A percentile compares a stretch with the other conserved stretches of the same genome.
Evolutionary conservation across 345 rosid species (phyloP).

Genomic region (Camelina laxa): DNA sequence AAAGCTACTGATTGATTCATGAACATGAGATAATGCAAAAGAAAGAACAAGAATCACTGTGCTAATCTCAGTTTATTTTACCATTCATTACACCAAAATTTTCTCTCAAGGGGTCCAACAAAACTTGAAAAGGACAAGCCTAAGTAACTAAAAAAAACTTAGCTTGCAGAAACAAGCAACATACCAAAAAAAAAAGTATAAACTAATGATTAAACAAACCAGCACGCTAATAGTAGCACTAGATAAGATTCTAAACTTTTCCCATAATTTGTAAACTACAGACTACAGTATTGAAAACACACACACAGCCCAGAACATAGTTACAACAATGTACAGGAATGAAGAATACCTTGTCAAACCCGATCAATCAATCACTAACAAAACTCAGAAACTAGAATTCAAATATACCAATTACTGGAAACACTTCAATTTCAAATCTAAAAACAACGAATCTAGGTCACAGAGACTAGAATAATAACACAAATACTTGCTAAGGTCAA

Average conservation of each 20-base stretch:
- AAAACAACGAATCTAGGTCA: slow-evolving; percentile 28
- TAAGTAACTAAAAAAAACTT: slow-evolving; percentile 5
- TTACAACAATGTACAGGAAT: slow-evolving; percentile 13
- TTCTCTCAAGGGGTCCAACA: slow-evolving; percentile 25
- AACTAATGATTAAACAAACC: slow-evolving; percentile 24
- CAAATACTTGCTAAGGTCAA: slow-evolving; percentile 21
- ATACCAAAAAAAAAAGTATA: slow-evolving; percentile 35
- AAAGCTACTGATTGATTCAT: background rate
- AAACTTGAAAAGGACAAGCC: slow-evolving; percentile 18
- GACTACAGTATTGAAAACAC: no score
- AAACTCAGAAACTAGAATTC: slow-evolving; percentile 1
- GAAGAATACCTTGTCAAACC: background rate
- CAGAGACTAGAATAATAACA: background rate
- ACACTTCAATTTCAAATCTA: slow-evolving; percentile 14
- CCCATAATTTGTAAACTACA: background rate
- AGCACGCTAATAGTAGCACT: slow-evolving; percentile 18
- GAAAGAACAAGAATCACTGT: background rate
- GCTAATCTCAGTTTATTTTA: background rate
- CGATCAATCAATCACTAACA: background rate
- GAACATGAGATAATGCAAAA: background rate
- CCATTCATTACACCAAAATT: background rate
- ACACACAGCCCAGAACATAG: slow-evolving; percentile 19
- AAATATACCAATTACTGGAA: background rate
- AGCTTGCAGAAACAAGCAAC: slow-evolving; percentile 38
- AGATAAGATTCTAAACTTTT: slow-evolving; percentile 13